Conservation (phyloP, 306 rosid genomes). For the Vigna hirtella region DNA sequence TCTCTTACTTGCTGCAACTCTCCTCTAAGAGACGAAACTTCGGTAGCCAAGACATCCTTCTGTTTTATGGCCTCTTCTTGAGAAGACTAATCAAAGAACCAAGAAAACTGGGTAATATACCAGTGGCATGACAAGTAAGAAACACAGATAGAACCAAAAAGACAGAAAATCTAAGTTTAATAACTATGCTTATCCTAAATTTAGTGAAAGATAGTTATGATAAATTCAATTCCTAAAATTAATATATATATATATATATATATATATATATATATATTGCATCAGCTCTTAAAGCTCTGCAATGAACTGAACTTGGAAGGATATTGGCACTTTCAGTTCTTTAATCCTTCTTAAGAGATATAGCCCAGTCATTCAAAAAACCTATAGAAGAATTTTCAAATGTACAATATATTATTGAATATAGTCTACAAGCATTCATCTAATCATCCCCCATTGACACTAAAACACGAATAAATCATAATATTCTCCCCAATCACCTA, state of each 20-base stretch:
- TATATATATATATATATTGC: neutral
- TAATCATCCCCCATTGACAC: constrained; percentile 2
- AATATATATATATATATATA: neutral
- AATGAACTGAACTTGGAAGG: neutral
- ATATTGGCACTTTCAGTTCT: neutral
- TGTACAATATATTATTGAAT: neutral
- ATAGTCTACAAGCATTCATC: constrained; percentile 11
- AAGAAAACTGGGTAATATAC: constrained; percentile 44
- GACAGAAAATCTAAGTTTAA: constrained; percentile 12
- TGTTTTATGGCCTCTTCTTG: constrained; percentile 95
- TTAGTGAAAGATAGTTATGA: constrained; percentile 11
- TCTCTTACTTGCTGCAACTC: constrained; percentile 90
- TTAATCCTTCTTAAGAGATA: neutral
- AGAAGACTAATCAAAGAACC: constrained; percentile 69
- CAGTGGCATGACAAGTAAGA: constrained; percentile 28
- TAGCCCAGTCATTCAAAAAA: constrained; percentile 1
- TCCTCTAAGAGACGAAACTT: constrained; percentile 73
- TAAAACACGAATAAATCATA: neutral
- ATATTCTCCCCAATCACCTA: neutral
- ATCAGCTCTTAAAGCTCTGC: neutral
- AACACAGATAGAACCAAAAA: constrained; percentile 19
- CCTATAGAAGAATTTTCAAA: neutral
- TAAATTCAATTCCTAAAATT: neutral
- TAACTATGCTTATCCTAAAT: constrained; percentile 1
- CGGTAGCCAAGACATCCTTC: constrained; percentile 77